Percentiles rank a stretch among this genome's conserved stretches.
phyloP scores from a whole-genome alignment of 345 rosid species.

The Aquilaria malaccensis region DNA sequence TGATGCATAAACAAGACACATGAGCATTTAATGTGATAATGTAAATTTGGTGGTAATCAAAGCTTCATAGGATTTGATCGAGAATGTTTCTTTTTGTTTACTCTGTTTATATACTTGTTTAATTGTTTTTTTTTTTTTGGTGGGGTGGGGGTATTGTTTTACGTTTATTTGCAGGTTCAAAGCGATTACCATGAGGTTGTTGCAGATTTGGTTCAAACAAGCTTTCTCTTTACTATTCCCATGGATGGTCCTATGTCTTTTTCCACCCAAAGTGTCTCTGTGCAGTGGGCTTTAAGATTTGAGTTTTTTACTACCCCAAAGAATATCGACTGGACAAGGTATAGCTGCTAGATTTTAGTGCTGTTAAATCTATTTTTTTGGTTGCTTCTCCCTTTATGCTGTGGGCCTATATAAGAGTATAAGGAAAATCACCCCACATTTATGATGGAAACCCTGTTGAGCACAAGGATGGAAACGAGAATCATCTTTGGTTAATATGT shows the following conservation, averaged over 20 bases:
- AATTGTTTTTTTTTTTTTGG: too few species aligned
- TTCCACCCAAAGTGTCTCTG: slow-evolving; percentile 69
- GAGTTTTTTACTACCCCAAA: slow-evolving; percentile 84
- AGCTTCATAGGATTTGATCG: too few species aligned
- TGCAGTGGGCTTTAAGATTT: slow-evolving; percentile 87
- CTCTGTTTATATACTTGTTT: too few species aligned
- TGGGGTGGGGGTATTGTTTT: too few species aligned
- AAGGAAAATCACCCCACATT: background rate
- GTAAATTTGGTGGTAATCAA: too few species aligned
- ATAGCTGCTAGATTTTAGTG: slow-evolving; percentile 10
- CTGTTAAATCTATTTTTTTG: background rate
- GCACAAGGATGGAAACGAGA: too few species aligned
- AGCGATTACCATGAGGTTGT: slow-evolving; percentile 95
- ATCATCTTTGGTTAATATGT: too few species aligned
- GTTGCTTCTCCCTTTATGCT: too few species aligned
- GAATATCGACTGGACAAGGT: slow-evolving; percentile 80
- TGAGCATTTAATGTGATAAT: too few species aligned
- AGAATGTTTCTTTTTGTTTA: too few species aligned
- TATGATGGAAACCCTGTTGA: too few species aligned
- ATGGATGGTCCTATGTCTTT: slow-evolving; percentile 98
- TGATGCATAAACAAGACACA: too few species aligned
- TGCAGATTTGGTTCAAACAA: slow-evolving; percentile 88
- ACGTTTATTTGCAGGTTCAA: slow-evolving; percentile 52
- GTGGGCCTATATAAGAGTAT: background rate
- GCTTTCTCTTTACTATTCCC: slow-evolving; percentile 95